Percentiles rank a stretch among this genome's conserved stretches.
These are phyloP conservation scores for Penicillium sp. DNA, from an alignment of 2,329 filamentous ascomycete genomes.

Conservation along the genomic window DNA sequence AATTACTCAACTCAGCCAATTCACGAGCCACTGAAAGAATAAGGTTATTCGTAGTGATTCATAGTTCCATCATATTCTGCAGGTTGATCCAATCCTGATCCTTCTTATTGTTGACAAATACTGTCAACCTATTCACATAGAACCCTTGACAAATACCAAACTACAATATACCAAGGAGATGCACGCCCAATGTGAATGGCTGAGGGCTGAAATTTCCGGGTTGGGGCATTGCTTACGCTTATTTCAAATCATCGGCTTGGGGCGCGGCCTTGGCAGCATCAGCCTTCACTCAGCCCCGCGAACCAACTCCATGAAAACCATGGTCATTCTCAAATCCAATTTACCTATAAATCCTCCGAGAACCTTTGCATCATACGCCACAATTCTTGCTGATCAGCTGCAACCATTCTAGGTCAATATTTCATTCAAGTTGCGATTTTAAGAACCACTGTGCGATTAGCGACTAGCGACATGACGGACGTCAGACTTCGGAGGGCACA, in stretches of 20 bases:
- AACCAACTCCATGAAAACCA: background rate
- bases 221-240: background rate
- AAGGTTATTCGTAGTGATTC: no score
- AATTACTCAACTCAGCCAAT: no score
- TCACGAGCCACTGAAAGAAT: no score
- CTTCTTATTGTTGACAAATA: no score
- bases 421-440: background rate
- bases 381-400: background rate
- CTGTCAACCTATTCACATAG: no score
- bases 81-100: no score
- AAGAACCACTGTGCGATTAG: background rate
- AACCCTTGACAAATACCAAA: no score
- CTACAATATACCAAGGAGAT: no score
- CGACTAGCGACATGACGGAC: conserved; percentile 5
- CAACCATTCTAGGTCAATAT: background rate
- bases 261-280: conserved; percentile 1
- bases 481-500: conserved; percentile 29
- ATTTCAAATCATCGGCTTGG: conserved; percentile 1
- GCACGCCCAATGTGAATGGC: no score
- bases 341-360: background rate
- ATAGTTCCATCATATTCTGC: no score
- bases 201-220: background rate
- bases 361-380: background rate
- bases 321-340: background rate
- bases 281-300: conserved; percentile 1